Evolutionary conservation across 495 filamentous ascomycete species (phyloP).

Genomic region (Neurospora sp.): DNA sequence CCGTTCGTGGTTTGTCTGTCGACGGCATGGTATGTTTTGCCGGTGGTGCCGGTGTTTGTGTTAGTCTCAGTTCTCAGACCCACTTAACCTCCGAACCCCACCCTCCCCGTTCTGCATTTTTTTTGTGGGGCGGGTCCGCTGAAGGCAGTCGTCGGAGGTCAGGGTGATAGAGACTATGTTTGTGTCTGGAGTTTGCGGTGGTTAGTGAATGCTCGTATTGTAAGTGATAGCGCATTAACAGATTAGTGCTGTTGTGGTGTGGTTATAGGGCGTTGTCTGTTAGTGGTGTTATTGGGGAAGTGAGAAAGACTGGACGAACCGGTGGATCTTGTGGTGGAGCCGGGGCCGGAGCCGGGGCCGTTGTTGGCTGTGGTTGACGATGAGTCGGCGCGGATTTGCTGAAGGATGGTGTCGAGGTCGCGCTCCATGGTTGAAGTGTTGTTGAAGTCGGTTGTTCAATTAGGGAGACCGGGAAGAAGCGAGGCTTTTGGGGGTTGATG

Average conservation of each 20-base stretch:
- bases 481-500: too few species aligned
- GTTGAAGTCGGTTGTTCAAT: not conserved
- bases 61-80: too few species aligned
- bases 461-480: too few species aligned
- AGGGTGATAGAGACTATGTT: too few species aligned
- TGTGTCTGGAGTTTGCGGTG: too few species aligned
- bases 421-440: not conserved
- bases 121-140: too few species aligned
- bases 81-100: too few species aligned
- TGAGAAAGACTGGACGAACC: not conserved
- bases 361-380: not conserved
- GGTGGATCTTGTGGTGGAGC: not conserved
- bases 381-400: not conserved
- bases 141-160: too few species aligned
- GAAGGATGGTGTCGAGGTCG: not conserved
- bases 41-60: not conserved
- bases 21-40: not conserved
- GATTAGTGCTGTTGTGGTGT: accelerated
- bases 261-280: not conserved
- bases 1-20: not conserved
- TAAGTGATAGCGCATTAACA: not conserved
- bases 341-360: too few species aligned
- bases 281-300: not conserved
- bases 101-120: too few species aligned
- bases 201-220: not conserved